Conservation (phyloP, 208 protist genomes). For the Leptomonas pyrrhocoris region DNA sequence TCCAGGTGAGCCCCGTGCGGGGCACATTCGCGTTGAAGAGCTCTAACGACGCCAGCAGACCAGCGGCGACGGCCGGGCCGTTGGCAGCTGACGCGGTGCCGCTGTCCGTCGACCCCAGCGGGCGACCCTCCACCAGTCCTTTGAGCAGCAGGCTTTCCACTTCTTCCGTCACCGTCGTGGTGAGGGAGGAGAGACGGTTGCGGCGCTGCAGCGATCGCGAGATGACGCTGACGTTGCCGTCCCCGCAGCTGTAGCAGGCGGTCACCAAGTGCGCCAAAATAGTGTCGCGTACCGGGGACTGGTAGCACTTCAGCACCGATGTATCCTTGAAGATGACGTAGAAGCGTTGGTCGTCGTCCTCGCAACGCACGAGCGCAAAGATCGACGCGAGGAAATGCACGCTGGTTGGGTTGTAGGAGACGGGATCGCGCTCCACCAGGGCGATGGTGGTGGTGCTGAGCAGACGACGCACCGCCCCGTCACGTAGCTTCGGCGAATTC, state of each 20-base stretch:
- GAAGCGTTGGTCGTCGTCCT: constrained; percentile 86
- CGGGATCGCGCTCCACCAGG: constrained; percentile 89
- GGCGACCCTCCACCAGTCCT: constrained; percentile 47
- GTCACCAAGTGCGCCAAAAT: constrained; percentile 88
- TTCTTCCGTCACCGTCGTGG: constrained; percentile 62
- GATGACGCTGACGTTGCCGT: constrained; percentile 74
- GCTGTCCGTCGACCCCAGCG: constrained; percentile 4
- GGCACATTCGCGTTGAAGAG: constrained; percentile 94
- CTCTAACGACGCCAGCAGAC: constrained; percentile 35
- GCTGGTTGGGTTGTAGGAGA: constrained; percentile 81
- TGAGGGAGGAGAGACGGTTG: constrained; percentile 69
- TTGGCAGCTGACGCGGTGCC: background rate
- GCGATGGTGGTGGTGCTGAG: constrained; percentile 72
- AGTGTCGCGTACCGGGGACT: constrained; percentile 82
- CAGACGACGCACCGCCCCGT: constrained; percentile 59
- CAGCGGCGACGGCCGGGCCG: constrained; percentile 13
- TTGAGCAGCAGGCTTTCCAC: constrained; percentile 87
- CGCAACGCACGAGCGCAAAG: constrained; percentile 78
- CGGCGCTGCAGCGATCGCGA: constrained; percentile 54
- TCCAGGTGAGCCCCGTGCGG: constrained; percentile 73
- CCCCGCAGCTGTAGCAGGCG: constrained; percentile 68
- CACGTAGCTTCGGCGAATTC: constrained; percentile 45
- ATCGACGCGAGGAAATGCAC: constrained; percentile 71
- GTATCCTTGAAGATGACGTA: constrained; percentile 81
- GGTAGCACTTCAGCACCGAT: constrained; percentile 69